Evolutionary conservation across 192 early-diverging fungal genomes (phyloP).

Genomic region (Podochytrium sp.): DNA sequence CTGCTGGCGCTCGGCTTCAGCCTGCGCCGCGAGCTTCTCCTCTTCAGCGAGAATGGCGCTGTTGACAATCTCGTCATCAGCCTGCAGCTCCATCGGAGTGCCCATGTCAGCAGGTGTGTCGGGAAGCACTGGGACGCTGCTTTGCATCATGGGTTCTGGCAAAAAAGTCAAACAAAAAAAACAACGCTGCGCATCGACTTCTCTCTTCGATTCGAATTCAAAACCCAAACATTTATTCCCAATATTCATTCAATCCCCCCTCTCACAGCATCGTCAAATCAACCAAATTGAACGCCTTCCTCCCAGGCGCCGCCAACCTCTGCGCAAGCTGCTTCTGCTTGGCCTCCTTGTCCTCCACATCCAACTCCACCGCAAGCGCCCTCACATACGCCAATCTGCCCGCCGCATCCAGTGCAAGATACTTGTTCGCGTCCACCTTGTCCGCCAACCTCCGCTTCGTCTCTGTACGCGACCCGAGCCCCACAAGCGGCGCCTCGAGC

Average conservation of each 20-base stretch:
- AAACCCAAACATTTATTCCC: no score
- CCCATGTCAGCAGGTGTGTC: no score
- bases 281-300: constrained; percentile 43
- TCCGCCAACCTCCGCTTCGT: constrained; percentile 49
- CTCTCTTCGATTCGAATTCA: no score
- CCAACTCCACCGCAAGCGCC: constrained; percentile 40
- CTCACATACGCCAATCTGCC: constrained; percentile 44
- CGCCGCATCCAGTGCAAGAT: constrained; percentile 38
- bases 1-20: constrained; percentile 50
- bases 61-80: background rate
- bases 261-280: constrained; percentile 57
- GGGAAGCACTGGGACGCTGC: no score
- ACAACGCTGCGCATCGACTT: no score
- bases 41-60: constrained; percentile 24
- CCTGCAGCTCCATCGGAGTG: constrained; percentile 45
- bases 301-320: constrained; percentile 27
- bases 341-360: constrained; percentile 31
- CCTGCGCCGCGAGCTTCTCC: constrained; percentile 40
- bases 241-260: no score
- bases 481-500: constrained; percentile 20
- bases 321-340: constrained; percentile 20
- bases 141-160: no score
- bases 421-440: constrained; percentile 42
- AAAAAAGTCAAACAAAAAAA: no score
- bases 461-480: constrained; percentile 34